phyloP scores from a whole-genome alignment of 1,139 yeast species.

The Candida smagusa region DNA sequence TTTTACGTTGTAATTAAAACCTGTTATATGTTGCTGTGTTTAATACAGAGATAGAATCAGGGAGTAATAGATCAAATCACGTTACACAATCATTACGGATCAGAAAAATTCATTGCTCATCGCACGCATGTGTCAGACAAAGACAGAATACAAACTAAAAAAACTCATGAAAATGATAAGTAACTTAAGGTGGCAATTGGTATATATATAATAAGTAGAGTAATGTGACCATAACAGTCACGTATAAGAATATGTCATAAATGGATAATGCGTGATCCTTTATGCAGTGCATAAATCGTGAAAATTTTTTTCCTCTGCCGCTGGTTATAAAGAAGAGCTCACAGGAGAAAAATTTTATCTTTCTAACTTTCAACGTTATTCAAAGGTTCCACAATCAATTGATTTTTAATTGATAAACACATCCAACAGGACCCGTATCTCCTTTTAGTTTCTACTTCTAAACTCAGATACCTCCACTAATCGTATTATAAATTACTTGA shows the following conservation, averaged over 20 bases:
- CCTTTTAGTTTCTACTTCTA: background rate
- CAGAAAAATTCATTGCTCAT: no score
- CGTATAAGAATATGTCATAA: background rate
- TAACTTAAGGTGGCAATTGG: no score
- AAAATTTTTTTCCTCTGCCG: background rate
- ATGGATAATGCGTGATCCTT: background rate
- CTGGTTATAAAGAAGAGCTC: background rate
- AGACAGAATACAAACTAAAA: no score
- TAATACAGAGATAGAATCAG: no score
- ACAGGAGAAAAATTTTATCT: constrained; percentile 2
- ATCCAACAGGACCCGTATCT: constrained; percentile 3
- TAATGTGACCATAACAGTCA: no score
- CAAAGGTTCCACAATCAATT: constrained; percentile 5
- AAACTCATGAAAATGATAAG: no score
- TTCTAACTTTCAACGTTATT: constrained; percentile 2
- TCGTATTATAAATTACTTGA: background rate
- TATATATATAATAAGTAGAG: no score
- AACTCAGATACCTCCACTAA: constrained; percentile 3
- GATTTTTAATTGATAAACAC: constrained; percentile 1
- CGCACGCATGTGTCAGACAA: no score
- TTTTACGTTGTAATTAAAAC: no score
- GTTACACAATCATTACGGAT: no score
- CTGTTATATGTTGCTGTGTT: no score
- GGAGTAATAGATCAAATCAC: no score
- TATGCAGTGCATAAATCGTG: background rate